Evolutionary conservation across 345 rosid species (phyloP).

Genomic region (Hypericum perforatum): DNA sequence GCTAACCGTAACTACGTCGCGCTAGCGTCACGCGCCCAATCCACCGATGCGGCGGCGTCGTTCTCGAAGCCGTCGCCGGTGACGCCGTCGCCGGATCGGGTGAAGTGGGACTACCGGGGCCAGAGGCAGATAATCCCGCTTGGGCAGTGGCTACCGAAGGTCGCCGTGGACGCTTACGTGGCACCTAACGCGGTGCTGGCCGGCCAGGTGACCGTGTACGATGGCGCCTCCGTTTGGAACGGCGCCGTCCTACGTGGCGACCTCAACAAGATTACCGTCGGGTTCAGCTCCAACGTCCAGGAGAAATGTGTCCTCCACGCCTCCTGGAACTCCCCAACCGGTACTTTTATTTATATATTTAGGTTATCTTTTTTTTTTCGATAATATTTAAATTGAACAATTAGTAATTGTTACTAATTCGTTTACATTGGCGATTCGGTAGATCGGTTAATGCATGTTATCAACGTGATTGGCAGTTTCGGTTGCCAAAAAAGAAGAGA

Average conservation of each 20-base stretch:
- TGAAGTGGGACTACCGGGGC: conserved; percentile 96
- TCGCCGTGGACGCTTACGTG: conserved; percentile 94
- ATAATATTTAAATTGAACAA: conserved; percentile 1
- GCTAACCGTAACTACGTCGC: conserved; percentile 6
- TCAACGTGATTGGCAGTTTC: too few relatives aligned
- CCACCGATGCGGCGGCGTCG: conserved; percentile 12
- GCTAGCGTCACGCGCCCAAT: conserved; percentile 8
- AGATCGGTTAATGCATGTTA: too few relatives aligned
- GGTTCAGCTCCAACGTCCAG: conserved; percentile 88
- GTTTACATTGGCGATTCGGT: too few relatives aligned
- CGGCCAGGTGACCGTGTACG: conserved; percentile 77
- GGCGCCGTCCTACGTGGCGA: conserved; percentile 92
- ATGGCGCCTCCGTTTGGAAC: conserved; percentile 89
- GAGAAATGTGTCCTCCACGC: conserved; percentile 93
- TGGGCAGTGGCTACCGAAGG: conserved; percentile 88
- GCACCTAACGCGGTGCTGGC: conserved; percentile 89
- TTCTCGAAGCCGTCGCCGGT: conserved; percentile 16
- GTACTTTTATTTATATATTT: conserved; percentile 23
- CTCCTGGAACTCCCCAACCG: conserved; percentile 95
- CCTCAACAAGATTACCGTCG: conserved; percentile 87
- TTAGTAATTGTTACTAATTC: too few relatives aligned
- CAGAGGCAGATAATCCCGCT: conserved; percentile 86
- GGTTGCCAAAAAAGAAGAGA: too few relatives aligned
- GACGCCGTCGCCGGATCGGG: conserved; percentile 64
- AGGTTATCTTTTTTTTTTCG: neutral